These are phyloP conservation scores for Glycine tomentella DNA, from an alignment of 306 rosid species.

Conservation along the genomic window DNA sequence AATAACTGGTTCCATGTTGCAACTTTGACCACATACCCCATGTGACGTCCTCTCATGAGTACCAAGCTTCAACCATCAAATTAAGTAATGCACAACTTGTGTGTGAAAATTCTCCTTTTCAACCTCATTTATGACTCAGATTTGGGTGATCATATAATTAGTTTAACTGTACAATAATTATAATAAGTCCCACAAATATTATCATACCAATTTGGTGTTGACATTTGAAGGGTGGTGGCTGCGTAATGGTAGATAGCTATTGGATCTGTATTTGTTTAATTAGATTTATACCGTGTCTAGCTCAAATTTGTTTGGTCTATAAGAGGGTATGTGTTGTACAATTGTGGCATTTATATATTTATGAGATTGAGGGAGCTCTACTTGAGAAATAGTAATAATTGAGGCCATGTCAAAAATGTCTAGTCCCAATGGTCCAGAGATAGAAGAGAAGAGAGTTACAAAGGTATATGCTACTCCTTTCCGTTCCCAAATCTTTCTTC, in stretches of 20 bases:
- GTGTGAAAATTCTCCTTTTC: slow-evolving; percentile 39
- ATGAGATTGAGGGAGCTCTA: slow-evolving; percentile 33
- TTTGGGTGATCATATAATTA: slow-evolving; percentile 39
- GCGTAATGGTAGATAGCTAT: slow-evolving; percentile 49
- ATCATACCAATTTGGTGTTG: slow-evolving; percentile 61
- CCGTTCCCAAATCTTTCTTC: slow-evolving; percentile 11
- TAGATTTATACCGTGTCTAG: slow-evolving; percentile 27
- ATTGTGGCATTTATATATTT: slow-evolving; percentile 9
- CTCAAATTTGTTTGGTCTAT: slow-evolving; percentile 43
- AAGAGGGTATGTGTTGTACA: slow-evolving; percentile 18
- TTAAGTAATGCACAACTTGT: slow-evolving; percentile 12
- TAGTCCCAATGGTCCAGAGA: slow-evolving; percentile 32
- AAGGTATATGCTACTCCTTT: slow-evolving; percentile 37
- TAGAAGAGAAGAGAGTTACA: slow-evolving; percentile 52
- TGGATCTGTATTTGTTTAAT: slow-evolving; percentile 47
- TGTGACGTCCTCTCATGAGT: slow-evolving; percentile 47
- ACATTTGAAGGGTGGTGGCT: slow-evolving; percentile 55
- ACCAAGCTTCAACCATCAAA: slow-evolving; percentile 55
- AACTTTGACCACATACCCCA: slow-evolving; percentile 53
- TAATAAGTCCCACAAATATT: slow-evolving; percentile 6
- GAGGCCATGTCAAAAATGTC: slow-evolving; percentile 47
- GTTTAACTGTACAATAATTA: slow-evolving; percentile 19
- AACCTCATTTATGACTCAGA: slow-evolving; percentile 44
- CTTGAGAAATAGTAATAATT: slow-evolving; percentile 19
- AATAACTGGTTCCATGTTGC: slow-evolving; percentile 12